Percentiles rank a stretch among this genome's conserved stretches.
phyloP scores from a whole-genome alignment of 495 filamentous ascomycete species.

The Podospora bellae-mahoneyi region DNA sequence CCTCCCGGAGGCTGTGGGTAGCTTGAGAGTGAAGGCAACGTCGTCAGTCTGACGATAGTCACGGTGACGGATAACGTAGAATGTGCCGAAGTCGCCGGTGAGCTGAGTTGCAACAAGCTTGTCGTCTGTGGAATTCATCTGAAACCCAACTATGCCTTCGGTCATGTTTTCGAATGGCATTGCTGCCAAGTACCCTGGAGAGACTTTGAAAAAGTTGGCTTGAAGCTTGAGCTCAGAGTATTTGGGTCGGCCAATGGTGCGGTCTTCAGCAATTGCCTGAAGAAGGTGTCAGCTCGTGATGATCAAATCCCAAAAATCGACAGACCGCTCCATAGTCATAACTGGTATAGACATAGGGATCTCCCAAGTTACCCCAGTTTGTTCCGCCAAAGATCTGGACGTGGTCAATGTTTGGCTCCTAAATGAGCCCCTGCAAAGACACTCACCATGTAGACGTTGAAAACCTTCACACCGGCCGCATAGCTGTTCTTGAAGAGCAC shows the following conservation, averaged over 20 bases:
- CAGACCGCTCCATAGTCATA: constrained; percentile 65
- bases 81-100: constrained; percentile 39
- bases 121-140: constrained; percentile 44
- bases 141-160: constrained; percentile 15
- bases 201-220: constrained; percentile 67
- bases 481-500: constrained; percentile 81
- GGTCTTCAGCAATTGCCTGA: constrained; percentile 59
- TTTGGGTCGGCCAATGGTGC: constrained; percentile 64
- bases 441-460: constrained; percentile 61
- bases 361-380: constrained; percentile 81
- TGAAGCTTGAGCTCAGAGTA: constrained; percentile 75
- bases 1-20: constrained; percentile 59
- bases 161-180: constrained; percentile 40
- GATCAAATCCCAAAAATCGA: not conserved
- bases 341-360: constrained; percentile 68
- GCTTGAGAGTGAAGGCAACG: constrained; percentile 53
- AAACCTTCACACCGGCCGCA: constrained; percentile 49
- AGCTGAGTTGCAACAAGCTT: constrained; percentile 60
- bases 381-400: constrained; percentile 62
- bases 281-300: not conserved
- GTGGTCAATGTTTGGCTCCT: constrained; percentile 8
- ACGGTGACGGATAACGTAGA: constrained; percentile 63
- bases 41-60: constrained; percentile 40
- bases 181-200: constrained; percentile 62
- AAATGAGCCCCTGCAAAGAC: constrained; percentile 11